Evolutionary conservation across 1,284 basidiomycete genomes (phyloP), one percentile per base, ranked within the genome.

Genomic region (Laetiporus sulphureus): DNA sequence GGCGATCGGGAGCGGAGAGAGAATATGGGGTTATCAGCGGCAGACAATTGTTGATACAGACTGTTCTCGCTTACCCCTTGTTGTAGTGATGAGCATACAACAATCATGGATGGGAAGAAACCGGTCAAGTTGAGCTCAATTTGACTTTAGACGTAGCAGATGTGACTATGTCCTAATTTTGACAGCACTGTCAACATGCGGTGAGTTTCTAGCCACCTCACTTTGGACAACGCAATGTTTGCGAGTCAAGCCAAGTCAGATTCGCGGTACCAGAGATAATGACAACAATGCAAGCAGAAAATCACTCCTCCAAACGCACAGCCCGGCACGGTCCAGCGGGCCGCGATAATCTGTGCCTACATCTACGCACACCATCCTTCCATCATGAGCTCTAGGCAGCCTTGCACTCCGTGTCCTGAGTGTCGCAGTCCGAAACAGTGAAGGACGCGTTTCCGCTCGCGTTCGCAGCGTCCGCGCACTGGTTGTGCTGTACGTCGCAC

Each of bases 401-500:
- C 25, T 54, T 61, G 59, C 75, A 77, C 41, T 65, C 55, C 30
- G 48, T 66, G 51, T 72, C 67, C 59, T 77, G 75, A 36, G 55
- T 47, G 42, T 72, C 71, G 56, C 77, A 78, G 41, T 73, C 70
- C 6, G 59, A 54, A 41, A 77, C 75, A 25, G 67, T 65, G 48
- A 79, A 57, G 24, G 62, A 65, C 33, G 57, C 59, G 52, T 64
- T 61, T 20, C 62, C 63, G 15, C 59, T 59, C 37, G 58, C 44
- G 51, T 68, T 68, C 47, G 61, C 58, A 11, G 57, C 55, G 52
- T 62, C 53, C 24, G 60, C 58, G 49, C 60, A 79, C 46, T 64
- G 39, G 61, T 78, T 78, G 57, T 78, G 66, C 60, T 78, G 76
- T 29, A 77, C 69, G 49, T 77, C 75, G 60, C 79, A 80, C 5